These are phyloP conservation scores for Pythium aquatile DNA, from an alignment of 352 stramenopile genomes.

Conservation along the genomic window DNA sequence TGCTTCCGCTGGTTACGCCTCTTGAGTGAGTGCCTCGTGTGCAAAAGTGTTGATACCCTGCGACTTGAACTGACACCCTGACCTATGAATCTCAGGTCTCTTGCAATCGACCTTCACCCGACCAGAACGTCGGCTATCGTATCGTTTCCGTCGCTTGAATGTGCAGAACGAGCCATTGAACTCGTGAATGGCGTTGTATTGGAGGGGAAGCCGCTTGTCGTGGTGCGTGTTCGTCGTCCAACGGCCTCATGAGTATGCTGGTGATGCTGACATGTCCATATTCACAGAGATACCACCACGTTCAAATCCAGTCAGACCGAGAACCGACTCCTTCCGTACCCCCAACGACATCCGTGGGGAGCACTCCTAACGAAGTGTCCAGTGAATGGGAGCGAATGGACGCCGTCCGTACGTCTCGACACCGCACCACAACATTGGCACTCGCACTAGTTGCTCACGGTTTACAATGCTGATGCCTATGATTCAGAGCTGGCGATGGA, in stretches of 20 bases:
- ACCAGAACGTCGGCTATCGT: constrained; percentile 15
- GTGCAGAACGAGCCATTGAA: constrained; percentile 41
- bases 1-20: constrained; percentile 36
- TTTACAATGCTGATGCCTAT: no score
- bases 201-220: constrained; percentile 41
- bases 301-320: neutral
- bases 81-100: constrained; percentile 3
- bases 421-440: no score
- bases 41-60: neutral
- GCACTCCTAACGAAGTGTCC: neutral
- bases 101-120: constrained; percentile 17
- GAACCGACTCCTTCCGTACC: neutral
- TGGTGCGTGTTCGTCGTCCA: constrained; percentile 31
- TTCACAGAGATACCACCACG: neutral
- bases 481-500: constrained; percentile 33
- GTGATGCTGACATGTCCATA: neutral
- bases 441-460: no score
- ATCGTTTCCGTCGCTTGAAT: constrained; percentile 28
- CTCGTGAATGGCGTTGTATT: constrained; percentile 52
- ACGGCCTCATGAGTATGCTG: neutral
- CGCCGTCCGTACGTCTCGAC: neutral
- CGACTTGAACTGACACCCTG: neutral
- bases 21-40: constrained; percentile 33
- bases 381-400: constrained; percentile 13
- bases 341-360: neutral